Conservation (phyloP, 371 early-diverging fungal genomes). For the Circinella minor region DNA sequence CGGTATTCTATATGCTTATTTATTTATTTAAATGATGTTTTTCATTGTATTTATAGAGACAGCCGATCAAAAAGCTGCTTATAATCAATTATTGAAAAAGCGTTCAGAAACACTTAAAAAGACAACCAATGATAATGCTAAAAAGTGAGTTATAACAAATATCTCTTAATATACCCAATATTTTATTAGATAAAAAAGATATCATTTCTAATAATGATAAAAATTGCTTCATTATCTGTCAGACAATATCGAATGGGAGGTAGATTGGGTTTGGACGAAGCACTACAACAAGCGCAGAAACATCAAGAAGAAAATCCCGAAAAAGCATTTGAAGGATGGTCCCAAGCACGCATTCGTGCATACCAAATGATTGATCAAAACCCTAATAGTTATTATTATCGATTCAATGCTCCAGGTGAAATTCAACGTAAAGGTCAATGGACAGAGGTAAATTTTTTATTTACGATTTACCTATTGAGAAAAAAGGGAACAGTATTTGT, state of each 20-base stretch:
- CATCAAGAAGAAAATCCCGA: constrained; percentile 59
- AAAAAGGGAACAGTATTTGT: neutral
- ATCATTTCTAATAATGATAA: too few relatives aligned
- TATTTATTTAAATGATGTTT: too few relatives aligned
- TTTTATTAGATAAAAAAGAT: too few relatives aligned
- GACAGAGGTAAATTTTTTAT: constrained; percentile 47
- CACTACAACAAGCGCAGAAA: constrained; percentile 81
- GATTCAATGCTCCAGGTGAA: constrained; percentile 95
- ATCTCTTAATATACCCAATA: neutral
- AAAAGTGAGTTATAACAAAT: constrained; percentile 56
- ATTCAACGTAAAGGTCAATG: constrained; percentile 88
- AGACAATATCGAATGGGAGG: constrained; percentile 74
- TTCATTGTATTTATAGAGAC: constrained; percentile 52
- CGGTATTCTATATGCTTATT: too few relatives aligned
- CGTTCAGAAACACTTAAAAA: constrained; percentile 75
- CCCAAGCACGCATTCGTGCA: constrained; percentile 83
- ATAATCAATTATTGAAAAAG: constrained; percentile 81
- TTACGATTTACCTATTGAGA: neutral
- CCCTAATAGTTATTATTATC: constrained; percentile 94
- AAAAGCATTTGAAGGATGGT: constrained; percentile 92
- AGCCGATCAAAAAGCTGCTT: constrained; percentile 77
- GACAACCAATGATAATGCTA: constrained; percentile 74
- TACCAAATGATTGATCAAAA: constrained; percentile 86
- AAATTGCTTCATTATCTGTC: too few relatives aligned
- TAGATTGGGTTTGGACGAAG: constrained; percentile 83